Evolutionary conservation across 2,329 filamentous ascomycete species (phyloP), one percentile per base, ranked within the genome.

Genomic region (Fusarium drepaniforme): DNA sequence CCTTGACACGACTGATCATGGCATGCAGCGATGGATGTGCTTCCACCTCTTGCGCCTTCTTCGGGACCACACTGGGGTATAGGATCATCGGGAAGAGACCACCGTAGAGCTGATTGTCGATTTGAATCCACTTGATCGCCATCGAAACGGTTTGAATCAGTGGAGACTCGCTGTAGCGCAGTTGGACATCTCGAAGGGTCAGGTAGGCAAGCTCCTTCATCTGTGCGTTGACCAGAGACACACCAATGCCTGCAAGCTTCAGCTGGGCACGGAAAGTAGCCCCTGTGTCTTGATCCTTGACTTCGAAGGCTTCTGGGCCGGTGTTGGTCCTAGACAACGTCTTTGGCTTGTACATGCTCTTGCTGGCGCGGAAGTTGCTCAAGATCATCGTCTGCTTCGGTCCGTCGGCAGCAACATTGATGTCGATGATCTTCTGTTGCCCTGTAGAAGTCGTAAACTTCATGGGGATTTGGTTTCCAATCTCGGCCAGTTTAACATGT

Each of bases 71-170:
- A 84, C 96, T 98, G 8, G 97, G 97, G 82, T 99, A 99, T 67
- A 99, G 88, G 35, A 99, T 91, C 85, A 99, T 97, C 0, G 97
- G 97, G 88, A 99, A 99, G 77, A 99, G 96, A 30, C 97, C 97
- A 33, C 97, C 97, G 80, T 99, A 99, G 16, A 99, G 90, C 83
- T 99, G 97, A 78, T 99, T 99, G 84, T 99, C 97, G 77, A 99
- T 94, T 83, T 99, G 97, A 33, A 99, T 97, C 97, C 97, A 99
- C 83, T 99, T 98, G 81, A 98, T 93, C 0, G 95, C 94, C 61
- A 97, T 87, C 58, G 94, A 96, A 72, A 98, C 85, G 1, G 95
- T 98, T 83, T 99, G 97, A 80, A 98, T 98, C 18, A 98, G 87
- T 21, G 92, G 90, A n/a, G 97, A 98, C 80, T 99, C 97, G 66